Base-by-base conservation (phyloP, 306 rosid genomes). In the Canavalia gladiata region DNA sequence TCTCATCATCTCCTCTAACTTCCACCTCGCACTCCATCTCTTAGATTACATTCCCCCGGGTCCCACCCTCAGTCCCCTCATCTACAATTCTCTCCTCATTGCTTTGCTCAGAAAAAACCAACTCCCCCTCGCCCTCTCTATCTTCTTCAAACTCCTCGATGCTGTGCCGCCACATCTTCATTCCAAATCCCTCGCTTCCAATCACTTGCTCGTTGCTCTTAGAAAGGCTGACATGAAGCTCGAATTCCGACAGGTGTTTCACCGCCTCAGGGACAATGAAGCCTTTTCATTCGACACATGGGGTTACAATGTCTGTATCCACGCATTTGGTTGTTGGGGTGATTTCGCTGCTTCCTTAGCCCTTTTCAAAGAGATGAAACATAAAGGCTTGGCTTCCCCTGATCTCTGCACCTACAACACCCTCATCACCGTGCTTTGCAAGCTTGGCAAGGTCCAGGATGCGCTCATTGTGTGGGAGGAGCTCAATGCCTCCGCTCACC, bases 251-350 rank as follows among this genome's bases (percentile, higher is more conserved):
- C 56, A 41, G 33, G 90, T 95, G 34, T 95, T 90, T 82, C 80
- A 88, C 2, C 81, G 49, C 34, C 74, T 95, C 35, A 83, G 93
- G 76, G 85, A 45, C 41, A 91, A 81, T 63, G 43, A 55, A 30
- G 78, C 81, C 2, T 93, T 88, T 77, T 50, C 51, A 69, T 81
- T 91, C 69, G 97, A 90, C 72, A 78, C 75, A 0, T 83, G 91
- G 86, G 90, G 94, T 0, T 91, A 91, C 78, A 95, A 95, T 72
- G 82, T 89, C 7, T 89, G 93, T 42, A 90, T 95, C 72, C 86
- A 95, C 75, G 94, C 97, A 0, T 93, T 95, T 84, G 97, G 97
- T 34, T 89, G 88, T 84, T 95, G 97, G 99, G 96, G 97, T 33
- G 92, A 95, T 80, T 62, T 93, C 86, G 87, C 65, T 73, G 81